phyloP scores from a whole-genome alignment of 768 basidiomycete genomes.

The Favolaschia claudopus region DNA sequence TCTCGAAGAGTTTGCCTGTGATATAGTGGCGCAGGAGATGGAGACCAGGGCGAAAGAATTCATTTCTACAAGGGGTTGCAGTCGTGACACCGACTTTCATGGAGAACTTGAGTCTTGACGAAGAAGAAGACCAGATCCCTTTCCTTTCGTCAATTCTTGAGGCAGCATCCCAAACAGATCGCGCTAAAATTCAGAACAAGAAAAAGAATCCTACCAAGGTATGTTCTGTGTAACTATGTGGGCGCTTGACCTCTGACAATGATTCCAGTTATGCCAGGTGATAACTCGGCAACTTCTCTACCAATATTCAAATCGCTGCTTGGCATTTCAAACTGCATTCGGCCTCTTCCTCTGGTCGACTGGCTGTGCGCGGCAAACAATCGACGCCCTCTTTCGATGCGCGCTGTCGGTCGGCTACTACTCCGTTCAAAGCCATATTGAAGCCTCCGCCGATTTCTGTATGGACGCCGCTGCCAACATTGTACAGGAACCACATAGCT shows the following conservation, averaged over 20 bases:
- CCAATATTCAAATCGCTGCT: constrained; percentile 5
- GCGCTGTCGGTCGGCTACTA: constrained; percentile 22
- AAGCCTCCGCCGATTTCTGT: neutral
- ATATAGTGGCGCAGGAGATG: neutral
- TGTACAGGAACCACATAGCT: neutral
- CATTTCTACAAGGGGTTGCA: neutral
- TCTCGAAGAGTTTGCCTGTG: neutral
- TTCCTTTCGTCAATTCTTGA: neutral
- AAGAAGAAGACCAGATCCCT: neutral
- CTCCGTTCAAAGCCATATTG: constrained; percentile 11
- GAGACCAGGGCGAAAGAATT: neutral
- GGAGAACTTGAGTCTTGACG: neutral
- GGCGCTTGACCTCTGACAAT: neutral
- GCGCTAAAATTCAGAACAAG: neutral
- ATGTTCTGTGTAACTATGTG: neutral
- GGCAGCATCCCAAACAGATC: constrained; percentile 1
- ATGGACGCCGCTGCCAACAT: neutral
- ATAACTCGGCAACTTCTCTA: neutral
- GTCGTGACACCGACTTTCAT: constrained; percentile 2
- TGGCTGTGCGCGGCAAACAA: constrained; percentile 12
- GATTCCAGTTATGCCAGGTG: neutral
- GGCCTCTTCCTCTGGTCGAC: constrained; percentile 23
- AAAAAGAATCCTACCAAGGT: neutral
- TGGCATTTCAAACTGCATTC: constrained; percentile 14
- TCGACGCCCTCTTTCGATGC: constrained; percentile 18